Evolutionary conservation across 192 early-diverging fungal genomes (phyloP), one percentile per base, ranked within the genome.

Genomic region (Chytriomyces confervae): DNA sequence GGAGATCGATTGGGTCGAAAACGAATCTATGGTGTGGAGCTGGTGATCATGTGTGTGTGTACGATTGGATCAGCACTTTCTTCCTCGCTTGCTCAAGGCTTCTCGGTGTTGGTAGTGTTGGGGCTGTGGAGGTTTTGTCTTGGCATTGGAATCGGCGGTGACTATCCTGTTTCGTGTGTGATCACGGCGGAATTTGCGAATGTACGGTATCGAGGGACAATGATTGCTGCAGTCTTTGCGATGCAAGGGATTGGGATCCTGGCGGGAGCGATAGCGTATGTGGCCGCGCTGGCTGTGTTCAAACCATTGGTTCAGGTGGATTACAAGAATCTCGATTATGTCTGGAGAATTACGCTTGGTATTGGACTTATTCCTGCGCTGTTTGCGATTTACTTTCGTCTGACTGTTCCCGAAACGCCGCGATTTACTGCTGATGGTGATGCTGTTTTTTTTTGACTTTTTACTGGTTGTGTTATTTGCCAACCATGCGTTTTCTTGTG

Each of bases 181-280:
- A 95, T 96, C 43, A 93, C 93, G 45, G 89, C 93, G 46, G 95
- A 96, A 86, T 96, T 92, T 77, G 87, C 94, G 11, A 84, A 86
- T 62, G 84, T 89, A 67, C 83, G 90, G 50, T 86, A 88, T 72
- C 88, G 95, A 51, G 95, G 95, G 73, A 89, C 86, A 66, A 91
- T 96, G 88, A 94, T 95, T 75, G 90, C 81, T 72, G 77, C 80
- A 49, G 94, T 95, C 46, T 96, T 95, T 82, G 91, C 94, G 72
- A 94, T 94, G 91, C 95, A 96, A 78, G 93, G 93, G n/a, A 87
- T 96, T 62, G 94, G 94, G 69, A 92, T 91, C 69, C 81, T 96
- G 7, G 44, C 88, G 10, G 93, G 92, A 23, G 84, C 91, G 45
- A 78, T 95, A 57, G 90, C 93, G 48, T 86, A 89, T 45, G 76